Base-by-base conservation (phyloP, 2,329 filamentous ascomycete species). In the Anisogramma anomala region DNA sequence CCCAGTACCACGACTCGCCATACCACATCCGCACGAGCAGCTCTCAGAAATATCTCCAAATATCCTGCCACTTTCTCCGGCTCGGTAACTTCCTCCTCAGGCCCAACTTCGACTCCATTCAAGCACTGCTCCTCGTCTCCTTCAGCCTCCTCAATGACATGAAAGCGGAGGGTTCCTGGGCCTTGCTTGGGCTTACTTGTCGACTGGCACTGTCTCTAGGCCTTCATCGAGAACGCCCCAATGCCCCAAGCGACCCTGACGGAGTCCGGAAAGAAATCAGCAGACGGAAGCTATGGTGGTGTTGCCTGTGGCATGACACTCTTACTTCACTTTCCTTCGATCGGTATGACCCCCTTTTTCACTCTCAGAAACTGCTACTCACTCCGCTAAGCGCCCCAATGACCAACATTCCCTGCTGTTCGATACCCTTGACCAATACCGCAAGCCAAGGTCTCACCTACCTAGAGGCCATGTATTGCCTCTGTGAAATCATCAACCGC, bases 161-260 rank as follows among this genome's bases (percentile, higher is more conserved):
- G 77, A 80, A 80, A 52, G 76, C 77, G 1, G 77, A 81, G 51
- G 77, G 74, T 0, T 79, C 77, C 0, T 81, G 77, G 77, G 76
- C 76, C 0, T 55, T 81, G 39, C 67, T 78, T 37, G 77, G 76
- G 1, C 66, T 80, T 33, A 79, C 76, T 0, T 79, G 75, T 46
- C 68, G 77, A 19, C 64, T 81, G n/a, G 77, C 77, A 0, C 75
- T 80, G 52, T 79, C 76, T 0, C 61, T 81, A 1, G 77, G 77
- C 4, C 61, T 81, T 9, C 77, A 81, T 52, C 64, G 71, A 6
- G 57, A 62, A 14, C 69, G 36, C 18, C 23, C 33, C 10, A 28
- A 73, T n/a, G 60, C 59, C 19, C 58, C 61, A 2, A 69, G 70
- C n/a, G 61, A 63, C 1, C 58, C 64, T 1, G 68, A 72, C 13